Evolutionary conservation across 129 eudicot genomes (phyloP).

Genomic region (Cynara cardunculus): DNA sequence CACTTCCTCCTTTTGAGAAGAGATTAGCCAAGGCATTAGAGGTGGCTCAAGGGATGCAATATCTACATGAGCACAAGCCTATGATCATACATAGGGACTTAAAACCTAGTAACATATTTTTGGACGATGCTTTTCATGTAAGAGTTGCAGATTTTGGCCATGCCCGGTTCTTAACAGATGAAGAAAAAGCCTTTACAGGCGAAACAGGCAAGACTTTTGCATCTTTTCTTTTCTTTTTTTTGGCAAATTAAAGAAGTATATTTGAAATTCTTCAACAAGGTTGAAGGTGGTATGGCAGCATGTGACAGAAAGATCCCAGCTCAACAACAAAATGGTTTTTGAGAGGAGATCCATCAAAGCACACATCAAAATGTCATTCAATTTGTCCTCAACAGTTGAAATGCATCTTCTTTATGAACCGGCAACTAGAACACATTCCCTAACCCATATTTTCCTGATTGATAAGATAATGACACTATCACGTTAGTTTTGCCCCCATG

Average conservation of each 20-base stretch:
- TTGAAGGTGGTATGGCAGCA: not conserved
- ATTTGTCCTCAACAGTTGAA: too few relatives aligned
- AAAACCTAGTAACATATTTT: slow-evolving; percentile 64
- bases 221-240: not conserved
- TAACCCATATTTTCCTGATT: too few relatives aligned
- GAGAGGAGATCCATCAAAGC: too few relatives aligned
- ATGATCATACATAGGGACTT: slow-evolving; percentile 60
- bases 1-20: slow-evolving; percentile 43
- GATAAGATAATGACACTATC: not conserved
- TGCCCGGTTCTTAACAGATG: slow-evolving; percentile 66
- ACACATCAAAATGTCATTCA: too few relatives aligned
- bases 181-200: slow-evolving; percentile 73
- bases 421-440: too few relatives aligned
- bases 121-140: slow-evolving; percentile 70
- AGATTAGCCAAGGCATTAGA: slow-evolving; percentile 61
- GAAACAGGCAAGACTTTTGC: slow-evolving; percentile 54
- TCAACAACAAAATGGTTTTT: too few relatives aligned
- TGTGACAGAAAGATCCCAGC: not conserved
- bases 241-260: not conserved
- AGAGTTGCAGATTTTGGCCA: slow-evolving; percentile 76
- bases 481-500: too few relatives aligned
- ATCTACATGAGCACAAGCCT: slow-evolving; percentile 67
- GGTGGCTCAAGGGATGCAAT: slow-evolving; percentile 78
- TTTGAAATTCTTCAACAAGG: not conserved
- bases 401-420: too few relatives aligned